Base-by-base conservation (phyloP, 1,139 yeast genomes). In the Blastobotrys buckinghamii region DNA sequence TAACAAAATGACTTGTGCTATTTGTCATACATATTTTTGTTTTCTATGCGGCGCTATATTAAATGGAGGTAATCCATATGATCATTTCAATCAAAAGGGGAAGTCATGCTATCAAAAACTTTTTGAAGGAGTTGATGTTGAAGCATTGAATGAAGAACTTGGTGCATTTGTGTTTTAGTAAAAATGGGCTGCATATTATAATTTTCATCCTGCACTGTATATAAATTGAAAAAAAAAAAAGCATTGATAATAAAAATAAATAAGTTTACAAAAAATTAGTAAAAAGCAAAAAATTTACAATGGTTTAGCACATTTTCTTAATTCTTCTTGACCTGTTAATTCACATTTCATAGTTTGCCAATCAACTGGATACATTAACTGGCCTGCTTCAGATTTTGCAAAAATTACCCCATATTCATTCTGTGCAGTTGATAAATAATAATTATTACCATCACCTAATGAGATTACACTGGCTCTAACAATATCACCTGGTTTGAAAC, bases 281-380 rank as follows among this genome's bases (percentile, higher is more conserved):
- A n/a, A n/a, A n/a, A n/a, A n/a, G n/a, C n/a, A n/a, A 33, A 9
- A 33, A 33, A 16, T 15, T 20, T 34, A 34, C 38, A 34, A 34
- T 6, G 97, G 96, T 65, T 88, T 90, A 6, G 98, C 98, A 68
- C 96, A 88, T 66, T 94, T 94, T 52, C 98, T 76, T 59, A 74
- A 73, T 62, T 90, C 97, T 24, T 80, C 68, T 19, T 75, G 77
- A 1, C 97, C 97, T 3, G 89, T 80, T 39, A 69, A 72, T 4
- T 82, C 81, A 55, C 87, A 81, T 43, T 84, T 76, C 97, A 94
- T 92, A 10, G 89, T 85, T 67, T 89, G 90, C 97, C 98, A 94
- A 68, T 92, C 97, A 35, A 89, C 68, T 2, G 98, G 95, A 59
- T 82, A 84, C 92, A 94, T 82, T 53, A 83, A 70, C 44, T 78